phyloP scores from a whole-genome alignment of 768 basidiomycete species.

The Hydnomerulius pinastri region DNA sequence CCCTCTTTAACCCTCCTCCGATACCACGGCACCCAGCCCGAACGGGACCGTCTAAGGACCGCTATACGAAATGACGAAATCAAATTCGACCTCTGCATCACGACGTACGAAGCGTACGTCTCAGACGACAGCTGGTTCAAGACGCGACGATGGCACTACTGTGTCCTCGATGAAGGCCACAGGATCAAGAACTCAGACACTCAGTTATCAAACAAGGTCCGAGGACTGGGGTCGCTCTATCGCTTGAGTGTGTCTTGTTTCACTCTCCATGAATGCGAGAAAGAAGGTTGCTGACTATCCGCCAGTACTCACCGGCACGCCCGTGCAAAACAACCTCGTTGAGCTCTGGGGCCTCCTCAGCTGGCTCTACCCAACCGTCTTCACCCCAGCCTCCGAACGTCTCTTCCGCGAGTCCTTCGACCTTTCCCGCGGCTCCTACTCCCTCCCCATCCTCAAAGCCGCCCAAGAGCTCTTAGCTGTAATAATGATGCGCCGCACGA shows the following conservation, averaged over 20 bases:
- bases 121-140: conserved; percentile 64
- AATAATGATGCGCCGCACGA: conserved; percentile 65
- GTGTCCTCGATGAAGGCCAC: conserved; percentile 69
- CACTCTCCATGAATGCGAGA: neutral
- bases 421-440: conserved; percentile 53
- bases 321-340: conserved; percentile 65
- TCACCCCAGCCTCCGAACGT: conserved; percentile 47
- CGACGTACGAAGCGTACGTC: conserved; percentile 68
- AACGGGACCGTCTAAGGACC: conserved; percentile 57
- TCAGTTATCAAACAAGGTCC: conserved; percentile 51
- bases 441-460: conserved; percentile 47
- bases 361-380: conserved; percentile 57
- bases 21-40: conserved; percentile 58
- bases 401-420: conserved; percentile 56
- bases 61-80: conserved; percentile 38
- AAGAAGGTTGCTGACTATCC: neutral
- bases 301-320: conserved; percentile 70
- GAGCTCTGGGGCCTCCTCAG: conserved; percentile 60
- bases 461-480: conserved; percentile 48
- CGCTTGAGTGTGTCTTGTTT: conserved; percentile 46
- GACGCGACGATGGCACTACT: conserved; percentile 55
- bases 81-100: conserved; percentile 53
- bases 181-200: conserved; percentile 71
- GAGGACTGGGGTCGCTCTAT: conserved; percentile 56
- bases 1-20: conserved; percentile 55